Evolutionary conservation across 1,139 yeast genomes (phyloP).

Genomic region (Ogataea hybrid): DNA sequence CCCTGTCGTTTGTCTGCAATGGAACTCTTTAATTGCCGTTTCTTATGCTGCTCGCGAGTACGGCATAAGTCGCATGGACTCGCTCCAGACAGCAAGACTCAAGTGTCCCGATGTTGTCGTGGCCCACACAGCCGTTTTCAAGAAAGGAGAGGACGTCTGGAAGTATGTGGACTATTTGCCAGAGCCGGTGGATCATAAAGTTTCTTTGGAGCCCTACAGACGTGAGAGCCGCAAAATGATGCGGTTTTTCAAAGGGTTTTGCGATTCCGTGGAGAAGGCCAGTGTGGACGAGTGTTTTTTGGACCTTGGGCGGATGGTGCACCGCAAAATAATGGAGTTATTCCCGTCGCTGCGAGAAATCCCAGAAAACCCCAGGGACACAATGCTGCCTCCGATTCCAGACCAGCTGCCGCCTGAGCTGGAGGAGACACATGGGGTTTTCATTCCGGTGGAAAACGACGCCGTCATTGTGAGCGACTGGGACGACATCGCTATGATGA

Average conservation of each 20-base stretch:
- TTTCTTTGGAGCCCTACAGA: conserved; percentile 87
- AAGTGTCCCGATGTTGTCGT: conserved; percentile 75
- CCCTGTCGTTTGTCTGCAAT: conserved; percentile 93
- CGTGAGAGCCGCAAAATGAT: conserved; percentile 82
- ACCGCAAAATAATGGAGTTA: conserved; percentile 32
- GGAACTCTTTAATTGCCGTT: conserved; percentile 88
- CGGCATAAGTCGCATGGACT: conserved; percentile 80
- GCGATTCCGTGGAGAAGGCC: conserved; percentile 83
- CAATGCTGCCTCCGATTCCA: conserved; percentile 52
- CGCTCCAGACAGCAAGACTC: conserved; percentile 59
- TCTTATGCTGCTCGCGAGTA: conserved; percentile 82
- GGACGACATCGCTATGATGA: conserved; percentile 73
- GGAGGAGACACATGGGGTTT: conserved; percentile 14
- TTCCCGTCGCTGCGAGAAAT: conserved; percentile 35
- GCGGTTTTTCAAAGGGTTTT: conserved; percentile 50
- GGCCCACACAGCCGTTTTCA: conserved; percentile 94
- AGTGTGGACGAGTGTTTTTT: conserved; percentile 95
- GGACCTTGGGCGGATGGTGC: conserved; percentile 66
- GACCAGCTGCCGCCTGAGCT: conserved; percentile 36
- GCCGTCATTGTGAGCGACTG: conserved; percentile 53
- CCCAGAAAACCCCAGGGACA: conserved; percentile 22
- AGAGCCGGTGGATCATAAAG: conserved; percentile 60
- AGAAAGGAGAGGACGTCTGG: conserved; percentile 85
- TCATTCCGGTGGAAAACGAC: conserved; percentile 22
- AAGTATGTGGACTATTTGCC: conserved; percentile 53